Evolutionary conservation across 1,139 yeast genomes (phyloP), one percentile per base, ranked within the genome.

Genomic region (Saccharomycopsis hybrid): DNA sequence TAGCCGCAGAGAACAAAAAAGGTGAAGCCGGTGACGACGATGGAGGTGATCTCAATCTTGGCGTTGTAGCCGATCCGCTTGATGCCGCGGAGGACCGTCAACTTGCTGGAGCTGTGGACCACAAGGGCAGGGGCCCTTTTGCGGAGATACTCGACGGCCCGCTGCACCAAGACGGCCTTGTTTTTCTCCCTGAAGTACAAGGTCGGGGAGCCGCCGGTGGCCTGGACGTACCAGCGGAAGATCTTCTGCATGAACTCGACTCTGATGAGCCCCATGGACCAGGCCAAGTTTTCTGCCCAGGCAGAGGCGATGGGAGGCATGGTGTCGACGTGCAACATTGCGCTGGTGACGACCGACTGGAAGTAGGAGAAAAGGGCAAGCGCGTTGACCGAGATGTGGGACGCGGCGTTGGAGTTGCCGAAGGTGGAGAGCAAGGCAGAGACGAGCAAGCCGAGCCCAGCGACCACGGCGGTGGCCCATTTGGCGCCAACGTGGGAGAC

Each of bases 181-280:
- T 70, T 65, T 70, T 70, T 65, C 61, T 80, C 80, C 32, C 32
- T 41, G 47, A 88, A 66, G 44, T 88, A 77, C 52, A 85, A 84
- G 2, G 96, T 82, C 2, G 95, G 81, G 1, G 76, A 65, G 53
- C 98, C 98, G 43, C 97, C 96, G 1, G 98, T 92, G n/a, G 96
- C 73, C 67, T 90, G 96, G 52, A 92, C 82, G 67, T 90, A 92
- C 98, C 98, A 92, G 64, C 82, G 79, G 59, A 94, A 83, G 53
- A 90, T 86, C 46, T 72, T 66, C 66, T 92, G 97, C 78, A 92
- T 85, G 61, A 90, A 88, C n/a, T 70, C 70, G 7, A 81, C 79
- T 52, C 77, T 74, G 59, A 92, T 86, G 56, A 92, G 81, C 50
- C 98, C 98, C 76, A 92, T 76, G 4, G 97, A 82, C 97, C 97